Conservation (phyloP, 2,329 filamentous ascomycete species). For the Aspergillus quadricinctus region DNA sequence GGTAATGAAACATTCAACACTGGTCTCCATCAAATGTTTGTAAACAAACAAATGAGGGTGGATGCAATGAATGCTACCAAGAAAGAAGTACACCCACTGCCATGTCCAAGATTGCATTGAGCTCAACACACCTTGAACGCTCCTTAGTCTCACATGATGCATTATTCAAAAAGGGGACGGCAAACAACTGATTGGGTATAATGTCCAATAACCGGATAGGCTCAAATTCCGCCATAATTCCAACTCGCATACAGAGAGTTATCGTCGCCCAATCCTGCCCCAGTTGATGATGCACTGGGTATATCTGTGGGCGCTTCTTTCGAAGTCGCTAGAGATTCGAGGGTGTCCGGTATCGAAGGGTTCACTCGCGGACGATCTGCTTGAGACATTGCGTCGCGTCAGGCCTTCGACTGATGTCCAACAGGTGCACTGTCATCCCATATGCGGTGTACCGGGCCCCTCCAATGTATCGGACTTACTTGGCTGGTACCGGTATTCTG, state of each 20-base stretch:
- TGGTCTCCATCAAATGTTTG: background rate
- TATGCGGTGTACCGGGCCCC: constrained; percentile 9
- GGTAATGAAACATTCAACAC: background rate
- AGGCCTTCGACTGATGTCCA: background rate
- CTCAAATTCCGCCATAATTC: constrained; percentile 18
- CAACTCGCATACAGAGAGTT: constrained; percentile 10
- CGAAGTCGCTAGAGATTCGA: background rate
- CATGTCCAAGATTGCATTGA: background rate
- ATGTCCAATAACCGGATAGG: constrained; percentile 10
- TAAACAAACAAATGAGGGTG: background rate
- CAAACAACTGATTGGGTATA: constrained; percentile 7
- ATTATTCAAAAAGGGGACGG: background rate
- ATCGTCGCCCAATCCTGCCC: constrained; percentile 3
- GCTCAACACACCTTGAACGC: background rate
- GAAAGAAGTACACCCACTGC: background rate
- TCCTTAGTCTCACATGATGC: background rate
- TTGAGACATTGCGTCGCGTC: background rate
- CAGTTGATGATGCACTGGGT: background rate
- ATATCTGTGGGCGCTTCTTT: constrained; percentile 1
- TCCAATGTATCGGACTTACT: constrained; percentile 22
- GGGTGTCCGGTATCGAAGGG: background rate
- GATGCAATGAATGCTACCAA: background rate
- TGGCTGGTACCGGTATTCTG: constrained; percentile 91
- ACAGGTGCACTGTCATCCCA: constrained; percentile 5
- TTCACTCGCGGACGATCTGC: background rate